phyloP scores from a whole-genome alignment of 2,329 filamentous ascomycete genomes.

The Pseudovirgaria hyperparasitica region DNA sequence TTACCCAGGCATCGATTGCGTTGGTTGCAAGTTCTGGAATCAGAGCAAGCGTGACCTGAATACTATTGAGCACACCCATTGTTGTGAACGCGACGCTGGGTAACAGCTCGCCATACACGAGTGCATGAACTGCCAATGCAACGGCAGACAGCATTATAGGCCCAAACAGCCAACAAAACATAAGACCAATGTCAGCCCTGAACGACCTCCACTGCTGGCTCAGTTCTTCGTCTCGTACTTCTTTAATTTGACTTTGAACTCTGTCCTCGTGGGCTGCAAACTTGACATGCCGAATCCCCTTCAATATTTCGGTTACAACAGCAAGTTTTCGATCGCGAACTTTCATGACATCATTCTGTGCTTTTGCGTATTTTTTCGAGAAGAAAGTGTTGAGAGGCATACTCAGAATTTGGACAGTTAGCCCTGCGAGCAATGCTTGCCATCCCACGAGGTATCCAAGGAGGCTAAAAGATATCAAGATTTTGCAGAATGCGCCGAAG shows the following conservation, averaged over 20 bases:
- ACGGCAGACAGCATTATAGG: slow-evolving; percentile 62
- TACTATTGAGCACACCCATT: slow-evolving; percentile 58
- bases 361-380: slow-evolving; percentile 49
- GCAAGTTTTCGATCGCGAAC: slow-evolving; percentile 62
- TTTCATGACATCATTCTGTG: slow-evolving; percentile 58
- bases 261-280: slow-evolving; percentile 64
- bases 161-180: slow-evolving; percentile 44
- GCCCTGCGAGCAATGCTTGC: slow-evolving; percentile 52
- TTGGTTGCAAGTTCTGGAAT: slow-evolving; percentile 63
- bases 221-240: slow-evolving; percentile 55
- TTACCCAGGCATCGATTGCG: slow-evolving; percentile 60
- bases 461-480: slow-evolving; percentile 54
- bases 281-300: slow-evolving; percentile 75
- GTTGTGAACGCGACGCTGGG: slow-evolving; percentile 71
- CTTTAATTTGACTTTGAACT: slow-evolving; percentile 59
- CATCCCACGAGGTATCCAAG: slow-evolving; percentile 60
- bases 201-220: slow-evolving; percentile 54
- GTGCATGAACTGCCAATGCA: slow-evolving; percentile 56
- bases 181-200: slow-evolving; percentile 41
- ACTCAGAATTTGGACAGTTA: slow-evolving; percentile 50
- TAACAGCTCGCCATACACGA: slow-evolving; percentile 47
- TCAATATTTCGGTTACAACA: slow-evolving; percentile 62
- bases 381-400: slow-evolving; percentile 57
- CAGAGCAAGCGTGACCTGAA: slow-evolving; percentile 58
- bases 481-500: slow-evolving; percentile 47